Percentiles rank a stretch among this genome's conserved stretches.
phyloP scores from a whole-genome alignment of 2,329 filamentous ascomycete species.

The Chalaropsis ovoidea region DNA sequence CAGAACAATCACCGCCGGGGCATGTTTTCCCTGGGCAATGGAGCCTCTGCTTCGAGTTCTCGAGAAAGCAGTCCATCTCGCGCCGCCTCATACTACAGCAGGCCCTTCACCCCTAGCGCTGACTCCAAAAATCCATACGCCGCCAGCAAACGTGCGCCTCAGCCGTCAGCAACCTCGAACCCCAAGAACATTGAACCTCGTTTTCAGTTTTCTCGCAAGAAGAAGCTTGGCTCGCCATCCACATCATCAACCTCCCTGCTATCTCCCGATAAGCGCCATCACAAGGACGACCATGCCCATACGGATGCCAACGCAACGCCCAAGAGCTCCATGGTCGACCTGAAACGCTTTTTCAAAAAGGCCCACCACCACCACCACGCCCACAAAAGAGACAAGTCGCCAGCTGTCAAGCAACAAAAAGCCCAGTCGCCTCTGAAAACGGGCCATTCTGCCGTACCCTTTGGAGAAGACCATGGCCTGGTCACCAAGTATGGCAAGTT shows the following conservation, averaged over 20 bases:
- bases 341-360: slow-evolving; percentile 94
- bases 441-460: slow-evolving; percentile 50
- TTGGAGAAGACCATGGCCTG: slow-evolving; percentile 86
- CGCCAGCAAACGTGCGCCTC: slow-evolving; percentile 66
- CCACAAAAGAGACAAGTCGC: slow-evolving; percentile 52
- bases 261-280: slow-evolving; percentile 42
- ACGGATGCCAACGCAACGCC: slow-evolving; percentile 29
- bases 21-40: slow-evolving; percentile 43
- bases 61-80: slow-evolving; percentile 55
- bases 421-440: slow-evolving; percentile 48
- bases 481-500: slow-evolving; percentile 92
- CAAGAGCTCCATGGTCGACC: slow-evolving; percentile 79
- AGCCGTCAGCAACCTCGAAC: slow-evolving; percentile 46
- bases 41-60: slow-evolving; percentile 47
- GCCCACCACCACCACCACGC: slow-evolving; percentile 49
- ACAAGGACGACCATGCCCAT: slow-evolving; percentile 20
- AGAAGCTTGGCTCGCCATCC: slow-evolving; percentile 51
- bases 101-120: slow-evolving; percentile 67
- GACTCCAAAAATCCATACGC: slow-evolving; percentile 79
- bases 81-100: slow-evolving; percentile 55
- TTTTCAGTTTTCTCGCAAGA: slow-evolving; percentile 73
- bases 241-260: slow-evolving; percentile 42
- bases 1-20: slow-evolving; percentile 41
- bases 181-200: slow-evolving; percentile 56
- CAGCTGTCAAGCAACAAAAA: slow-evolving; percentile 53